phyloP scores from a whole-genome alignment of 176 grass and related monocot genomes.

The Hyparrhenia diplandra region DNA sequence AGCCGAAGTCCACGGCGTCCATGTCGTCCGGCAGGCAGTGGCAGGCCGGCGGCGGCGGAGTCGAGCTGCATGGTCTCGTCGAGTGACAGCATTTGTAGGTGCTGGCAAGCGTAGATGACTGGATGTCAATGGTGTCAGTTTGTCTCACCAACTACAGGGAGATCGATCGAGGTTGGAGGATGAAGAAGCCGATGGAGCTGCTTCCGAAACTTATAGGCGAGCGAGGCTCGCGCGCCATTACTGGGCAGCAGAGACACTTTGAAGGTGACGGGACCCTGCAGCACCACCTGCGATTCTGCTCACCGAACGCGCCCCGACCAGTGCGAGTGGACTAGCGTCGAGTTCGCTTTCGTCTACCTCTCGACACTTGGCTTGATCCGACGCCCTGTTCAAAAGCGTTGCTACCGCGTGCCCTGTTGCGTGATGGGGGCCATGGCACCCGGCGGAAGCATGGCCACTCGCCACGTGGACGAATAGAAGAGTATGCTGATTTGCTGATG shows the following conservation, averaged over 20 bases:
- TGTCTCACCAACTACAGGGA: not conserved
- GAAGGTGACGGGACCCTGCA: not conserved
- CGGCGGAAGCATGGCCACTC: not conserved
- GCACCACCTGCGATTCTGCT: not conserved
- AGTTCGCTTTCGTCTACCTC: not conserved
- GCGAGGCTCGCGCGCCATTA: not conserved
- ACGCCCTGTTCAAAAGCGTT: not conserved
- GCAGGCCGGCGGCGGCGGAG: not conserved
- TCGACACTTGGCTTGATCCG: not conserved
- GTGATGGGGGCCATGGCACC: not conserved
- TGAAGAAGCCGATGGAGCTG: not conserved
- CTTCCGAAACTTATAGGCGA: not conserved
- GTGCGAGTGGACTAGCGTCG: not conserved
- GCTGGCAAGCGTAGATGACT: not conserved
- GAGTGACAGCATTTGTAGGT: constrained; percentile 20
- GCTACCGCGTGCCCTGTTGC: not conserved
- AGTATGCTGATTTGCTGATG: not conserved
- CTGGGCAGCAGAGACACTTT: not conserved
- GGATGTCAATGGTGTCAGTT: not conserved
- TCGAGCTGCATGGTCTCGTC: constrained; percentile 30
- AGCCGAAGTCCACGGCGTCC: constrained; percentile 2
- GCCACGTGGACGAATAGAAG: constrained; percentile 3
- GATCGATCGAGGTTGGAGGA: constrained; percentile 5
- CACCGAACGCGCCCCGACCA: not conserved
- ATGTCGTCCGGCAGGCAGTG: not conserved